Percentiles rank a stretch among this genome's conserved stretches.
Conservation (phyloP, 1,139 yeast species). For the Sugiyamaella neomexicana region DNA sequence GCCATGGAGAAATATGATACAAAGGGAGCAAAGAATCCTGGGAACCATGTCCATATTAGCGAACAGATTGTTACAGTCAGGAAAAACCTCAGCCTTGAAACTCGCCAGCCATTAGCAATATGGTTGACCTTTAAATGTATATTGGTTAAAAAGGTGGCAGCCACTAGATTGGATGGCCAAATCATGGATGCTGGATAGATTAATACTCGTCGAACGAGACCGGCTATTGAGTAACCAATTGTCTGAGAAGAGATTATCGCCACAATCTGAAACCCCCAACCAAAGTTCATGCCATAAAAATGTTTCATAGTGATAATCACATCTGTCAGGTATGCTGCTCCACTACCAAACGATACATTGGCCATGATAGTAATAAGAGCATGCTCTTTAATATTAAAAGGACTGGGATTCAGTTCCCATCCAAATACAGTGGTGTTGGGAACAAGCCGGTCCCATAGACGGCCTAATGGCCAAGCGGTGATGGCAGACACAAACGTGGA, state of each 20-base stretch:
- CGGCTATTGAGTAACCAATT: slow-evolving; percentile 67
- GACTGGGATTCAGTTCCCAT: slow-evolving; percentile 55
- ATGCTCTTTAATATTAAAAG: slow-evolving; percentile 66
- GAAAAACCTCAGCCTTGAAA: slow-evolving; percentile 53
- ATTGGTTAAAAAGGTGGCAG: slow-evolving; percentile 55
- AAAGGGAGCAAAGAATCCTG: slow-evolving; percentile 54
- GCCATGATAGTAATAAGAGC: slow-evolving; percentile 63
- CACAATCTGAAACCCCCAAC: slow-evolving; percentile 54
- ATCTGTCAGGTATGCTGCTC: slow-evolving; percentile 63
- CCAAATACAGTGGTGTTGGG: slow-evolving; percentile 52
- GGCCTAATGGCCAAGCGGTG: slow-evolving; percentile 64
- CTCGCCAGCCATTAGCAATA: slow-evolving; percentile 56
- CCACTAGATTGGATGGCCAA: slow-evolving; percentile 58
- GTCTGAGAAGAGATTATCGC: slow-evolving; percentile 58
- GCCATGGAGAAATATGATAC: slow-evolving; percentile 54
- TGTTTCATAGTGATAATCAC: slow-evolving; percentile 56
- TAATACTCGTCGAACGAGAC: slow-evolving; percentile 55
- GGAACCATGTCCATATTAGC: slow-evolving; percentile 58
- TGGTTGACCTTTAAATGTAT: slow-evolving; percentile 63
- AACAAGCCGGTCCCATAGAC: slow-evolving; percentile 49
- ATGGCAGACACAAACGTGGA: slow-evolving; percentile 59
- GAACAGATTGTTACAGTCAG: slow-evolving; percentile 43
- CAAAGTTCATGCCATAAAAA: slow-evolving; percentile 51
- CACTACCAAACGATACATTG: slow-evolving; percentile 56
- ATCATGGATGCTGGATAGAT: slow-evolving; percentile 55